Percentiles rank a stretch among this genome's conserved stretches.
Evolutionary conservation across 345 rosid species (phyloP).

Genomic region (Eucalyptus microcorys): DNA sequence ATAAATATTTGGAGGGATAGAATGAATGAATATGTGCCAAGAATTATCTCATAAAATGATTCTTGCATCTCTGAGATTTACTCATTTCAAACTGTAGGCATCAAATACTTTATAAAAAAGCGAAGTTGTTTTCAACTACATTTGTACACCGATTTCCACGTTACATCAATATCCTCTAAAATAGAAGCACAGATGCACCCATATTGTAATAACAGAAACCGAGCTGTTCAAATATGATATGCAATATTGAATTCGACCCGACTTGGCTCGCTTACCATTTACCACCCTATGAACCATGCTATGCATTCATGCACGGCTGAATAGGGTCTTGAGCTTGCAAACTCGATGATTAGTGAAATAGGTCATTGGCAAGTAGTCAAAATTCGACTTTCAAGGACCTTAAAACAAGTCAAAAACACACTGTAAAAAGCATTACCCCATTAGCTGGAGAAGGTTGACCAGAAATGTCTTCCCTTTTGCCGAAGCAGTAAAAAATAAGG

Average conservation of each 20-base stretch:
- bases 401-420: neutral
- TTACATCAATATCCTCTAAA: neutral
- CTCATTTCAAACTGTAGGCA: neutral
- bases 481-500: constrained; percentile 90
- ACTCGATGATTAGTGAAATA: neutral
- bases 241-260: neutral
- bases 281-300: neutral
- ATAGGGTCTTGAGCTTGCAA: too few relatives aligned
- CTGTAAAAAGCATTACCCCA: constrained; percentile 19
- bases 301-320: neutral
- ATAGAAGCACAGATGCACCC: neutral
- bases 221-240: neutral
- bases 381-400: too few relatives aligned
- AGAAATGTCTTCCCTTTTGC: constrained; percentile 39
- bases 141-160: neutral
- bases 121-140: neutral
- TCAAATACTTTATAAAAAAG: neutral
- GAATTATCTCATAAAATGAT: neutral
- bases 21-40: neutral
- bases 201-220: neutral
- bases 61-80: neutral
- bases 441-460: constrained; percentile 1
- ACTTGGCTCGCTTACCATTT: neutral
- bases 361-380: too few relatives aligned
- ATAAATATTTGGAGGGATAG: neutral